Evolutionary conservation across 2,329 filamentous ascomycete species (phyloP).

Genomic region (Stemphylium beticola): DNA sequence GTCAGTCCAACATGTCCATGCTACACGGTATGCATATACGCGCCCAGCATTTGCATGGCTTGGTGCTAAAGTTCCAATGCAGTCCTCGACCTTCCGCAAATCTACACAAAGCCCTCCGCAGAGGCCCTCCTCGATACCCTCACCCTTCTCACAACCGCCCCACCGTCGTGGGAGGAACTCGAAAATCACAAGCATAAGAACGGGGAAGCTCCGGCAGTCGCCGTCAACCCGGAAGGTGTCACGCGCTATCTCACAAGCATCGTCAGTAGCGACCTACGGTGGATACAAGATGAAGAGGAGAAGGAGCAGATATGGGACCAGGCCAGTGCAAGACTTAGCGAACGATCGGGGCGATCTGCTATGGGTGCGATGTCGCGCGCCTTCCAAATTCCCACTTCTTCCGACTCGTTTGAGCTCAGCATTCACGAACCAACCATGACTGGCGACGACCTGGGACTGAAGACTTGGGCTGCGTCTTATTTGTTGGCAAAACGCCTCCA

Average conservation of each 20-base stretch:
- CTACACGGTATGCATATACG: slow-evolving; percentile 34
- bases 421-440: slow-evolving; percentile 88
- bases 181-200: slow-evolving; percentile 28
- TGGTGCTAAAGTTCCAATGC: slow-evolving; percentile 20
- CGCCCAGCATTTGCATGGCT: background rate
- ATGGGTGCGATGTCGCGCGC: slow-evolving; percentile 68
- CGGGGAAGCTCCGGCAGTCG: slow-evolving; percentile 37
- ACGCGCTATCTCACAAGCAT: slow-evolving; percentile 72
- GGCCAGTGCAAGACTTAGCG: slow-evolving; percentile 79
- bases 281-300: slow-evolving; percentile 71
- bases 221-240: slow-evolving; percentile 59
- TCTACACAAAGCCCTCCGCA: slow-evolving; percentile 76
- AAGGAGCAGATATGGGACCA: slow-evolving; percentile 76
- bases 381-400: slow-evolving; percentile 62
- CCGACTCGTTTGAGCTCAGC: slow-evolving; percentile 61
- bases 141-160: slow-evolving; percentile 68
- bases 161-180: slow-evolving; percentile 69
- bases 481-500: slow-evolving; percentile 76
- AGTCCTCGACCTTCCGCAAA: slow-evolving; percentile 80
- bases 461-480: slow-evolving; percentile 94
- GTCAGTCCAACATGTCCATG: slow-evolving; percentile 27
- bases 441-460: slow-evolving; percentile 85
- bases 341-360: slow-evolving; percentile 79
- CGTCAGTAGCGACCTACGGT: slow-evolving; percentile 69
- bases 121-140: slow-evolving; percentile 69